Evolutionary conservation across 306 rosid genomes (phyloP).

Genomic region (Canavalia ensiformis): DNA sequence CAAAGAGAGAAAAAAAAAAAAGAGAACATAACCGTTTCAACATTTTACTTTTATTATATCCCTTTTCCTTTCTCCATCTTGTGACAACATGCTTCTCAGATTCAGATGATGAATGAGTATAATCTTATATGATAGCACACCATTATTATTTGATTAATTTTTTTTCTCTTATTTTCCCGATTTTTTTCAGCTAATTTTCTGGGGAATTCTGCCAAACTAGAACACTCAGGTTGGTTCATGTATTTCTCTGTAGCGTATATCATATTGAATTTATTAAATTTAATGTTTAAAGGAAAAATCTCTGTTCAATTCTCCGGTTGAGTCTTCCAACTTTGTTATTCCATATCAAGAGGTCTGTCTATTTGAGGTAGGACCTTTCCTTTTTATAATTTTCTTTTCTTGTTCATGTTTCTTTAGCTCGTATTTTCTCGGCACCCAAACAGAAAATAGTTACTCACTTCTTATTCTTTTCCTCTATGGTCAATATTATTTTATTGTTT

Average conservation of each 20-base stretch:
- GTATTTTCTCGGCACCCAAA: slow-evolving; percentile 16
- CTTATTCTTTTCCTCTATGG: background rate
- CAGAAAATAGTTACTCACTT: background rate
- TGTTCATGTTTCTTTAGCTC: slow-evolving; percentile 6
- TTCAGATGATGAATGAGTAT: background rate
- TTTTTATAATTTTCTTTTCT: background rate
- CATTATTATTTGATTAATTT: background rate
- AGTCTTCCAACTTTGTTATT: background rate
- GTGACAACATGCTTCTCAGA: background rate
- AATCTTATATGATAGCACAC: background rate
- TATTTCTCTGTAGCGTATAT: slow-evolving; percentile 17
- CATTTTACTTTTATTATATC: background rate
- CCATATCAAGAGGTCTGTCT: background rate
- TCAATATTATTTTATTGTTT: background rate
- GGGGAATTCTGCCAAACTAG: slow-evolving; percentile 15
- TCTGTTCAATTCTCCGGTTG: background rate
- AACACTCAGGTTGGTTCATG: slow-evolving; percentile 50
- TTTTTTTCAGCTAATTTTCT: slow-evolving; percentile 20
- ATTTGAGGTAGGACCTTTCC: background rate
- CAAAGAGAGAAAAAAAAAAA: background rate
- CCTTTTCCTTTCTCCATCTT: slow-evolving; percentile 8
- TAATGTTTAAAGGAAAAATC: background rate
- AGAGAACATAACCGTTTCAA: background rate
- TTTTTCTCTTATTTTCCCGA: background rate
- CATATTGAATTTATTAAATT: slow-evolving; percentile 31